Conservation (phyloP, 352 stramenopile species). For the Phytopythium aichiense region DNA sequence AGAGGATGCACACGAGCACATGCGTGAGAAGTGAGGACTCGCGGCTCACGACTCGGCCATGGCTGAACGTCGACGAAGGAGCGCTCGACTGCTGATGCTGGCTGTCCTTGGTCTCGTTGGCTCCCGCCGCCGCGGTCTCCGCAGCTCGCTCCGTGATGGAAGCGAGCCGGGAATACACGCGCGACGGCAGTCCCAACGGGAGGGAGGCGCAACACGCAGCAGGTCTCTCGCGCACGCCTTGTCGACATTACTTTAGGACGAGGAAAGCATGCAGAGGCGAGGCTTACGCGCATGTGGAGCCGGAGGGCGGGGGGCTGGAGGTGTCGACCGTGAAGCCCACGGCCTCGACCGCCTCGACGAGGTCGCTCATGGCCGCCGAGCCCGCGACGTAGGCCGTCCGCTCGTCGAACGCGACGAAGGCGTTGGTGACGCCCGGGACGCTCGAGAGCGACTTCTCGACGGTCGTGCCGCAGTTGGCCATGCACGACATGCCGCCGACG, state of each 20-base stretch:
- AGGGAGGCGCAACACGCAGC: neutral
- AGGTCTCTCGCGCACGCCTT: neutral
- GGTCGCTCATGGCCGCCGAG: conserved; percentile 36
- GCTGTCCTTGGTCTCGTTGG: neutral
- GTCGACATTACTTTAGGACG: conserved; percentile 6
- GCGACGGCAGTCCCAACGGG: neutral
- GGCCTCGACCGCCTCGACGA: conserved; percentile 60
- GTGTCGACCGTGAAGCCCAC: conserved; percentile 59
- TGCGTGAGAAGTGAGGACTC: neutral
- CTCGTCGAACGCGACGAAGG: conserved; percentile 75
- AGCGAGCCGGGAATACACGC: neutral
- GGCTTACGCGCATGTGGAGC: conserved; percentile 56
- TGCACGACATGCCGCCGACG: conserved; percentile 88
- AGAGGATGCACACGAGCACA: conserved; percentile 3
- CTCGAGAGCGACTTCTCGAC: conserved; percentile 30
- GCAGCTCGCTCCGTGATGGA: neutral
- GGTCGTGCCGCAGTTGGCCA: conserved; percentile 83
- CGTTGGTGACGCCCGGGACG: conserved; percentile 59
- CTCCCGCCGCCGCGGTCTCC: neutral
- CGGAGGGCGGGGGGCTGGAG: conserved; percentile 14
- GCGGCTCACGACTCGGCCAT: neutral
- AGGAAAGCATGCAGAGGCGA: conserved; percentile 3
- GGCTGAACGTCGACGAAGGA: neutral
- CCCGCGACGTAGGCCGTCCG: conserved; percentile 69
- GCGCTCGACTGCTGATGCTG: neutral